These are phyloP conservation scores for Taxawa tesnikishii DNA, from an alignment of 2,329 filamentous ascomycete species.

Conservation along the genomic window DNA sequence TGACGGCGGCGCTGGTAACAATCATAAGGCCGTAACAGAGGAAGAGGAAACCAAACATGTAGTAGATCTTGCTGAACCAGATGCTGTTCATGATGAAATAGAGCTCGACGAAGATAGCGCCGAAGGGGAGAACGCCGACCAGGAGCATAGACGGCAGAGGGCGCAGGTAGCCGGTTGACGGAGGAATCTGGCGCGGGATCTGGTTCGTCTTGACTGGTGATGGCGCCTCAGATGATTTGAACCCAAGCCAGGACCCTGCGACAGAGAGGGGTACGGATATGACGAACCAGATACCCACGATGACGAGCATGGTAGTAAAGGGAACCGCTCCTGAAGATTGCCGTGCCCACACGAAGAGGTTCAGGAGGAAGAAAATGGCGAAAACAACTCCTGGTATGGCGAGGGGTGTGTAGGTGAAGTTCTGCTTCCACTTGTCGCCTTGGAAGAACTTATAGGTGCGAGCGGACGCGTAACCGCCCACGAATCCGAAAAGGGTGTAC, in stretches of 20 bases:
- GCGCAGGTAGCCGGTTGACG: slow-evolving; percentile 67
- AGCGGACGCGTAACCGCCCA: slow-evolving; percentile 82
- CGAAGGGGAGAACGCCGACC: slow-evolving; percentile 86
- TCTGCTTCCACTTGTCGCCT: slow-evolving; percentile 88
- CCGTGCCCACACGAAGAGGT: slow-evolving; percentile 93
- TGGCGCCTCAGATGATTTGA: slow-evolving; percentile 57
- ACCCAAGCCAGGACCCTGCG: slow-evolving; percentile 84
- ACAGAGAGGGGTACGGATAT: slow-evolving; percentile 89
- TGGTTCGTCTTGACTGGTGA: slow-evolving; percentile 90
- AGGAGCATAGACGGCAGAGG: slow-evolving; percentile 83
- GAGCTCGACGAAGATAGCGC: slow-evolving; percentile 93
- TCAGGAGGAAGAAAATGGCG: slow-evolving; percentile 76
- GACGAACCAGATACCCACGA: slow-evolving; percentile 90
- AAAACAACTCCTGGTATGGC: slow-evolving; percentile 84
- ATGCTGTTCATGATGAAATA: slow-evolving; percentile 99
- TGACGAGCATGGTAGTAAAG: slow-evolving; percentile 90
- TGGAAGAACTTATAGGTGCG: slow-evolving; percentile 90
- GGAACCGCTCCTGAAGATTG: slow-evolving; percentile 87
- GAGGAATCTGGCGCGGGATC: slow-evolving; percentile 92
- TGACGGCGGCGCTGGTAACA: slow-evolving; percentile 83
- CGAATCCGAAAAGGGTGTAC: slow-evolving; percentile 83
- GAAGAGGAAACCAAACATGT: slow-evolving; percentile 99
- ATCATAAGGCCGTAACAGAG: slow-evolving; percentile 97
- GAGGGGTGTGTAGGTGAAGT: slow-evolving; percentile 77
- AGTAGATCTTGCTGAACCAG: slow-evolving; percentile 98